Percentiles rank a stretch among this genome's conserved stretches.
phyloP scores from a whole-genome alignment of 306 rosid species.

The Mucuna pruriens region DNA sequence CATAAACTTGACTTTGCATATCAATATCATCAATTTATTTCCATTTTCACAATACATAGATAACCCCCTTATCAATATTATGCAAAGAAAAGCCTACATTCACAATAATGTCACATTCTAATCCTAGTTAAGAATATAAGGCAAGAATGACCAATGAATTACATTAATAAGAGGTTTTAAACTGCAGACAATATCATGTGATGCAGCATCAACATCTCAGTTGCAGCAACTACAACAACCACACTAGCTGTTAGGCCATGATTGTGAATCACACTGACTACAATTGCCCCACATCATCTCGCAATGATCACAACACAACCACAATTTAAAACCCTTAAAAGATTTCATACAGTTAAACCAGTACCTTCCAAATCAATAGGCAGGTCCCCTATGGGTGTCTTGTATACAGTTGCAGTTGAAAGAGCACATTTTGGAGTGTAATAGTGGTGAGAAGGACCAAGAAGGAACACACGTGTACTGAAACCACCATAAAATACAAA shows the following conservation, averaged over 20 bases:
- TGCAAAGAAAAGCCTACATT: not conserved
- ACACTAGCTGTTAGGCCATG: not conserved
- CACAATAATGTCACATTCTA: not conserved
- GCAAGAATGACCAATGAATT: not conserved
- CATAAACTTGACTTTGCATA: constrained; percentile 17
- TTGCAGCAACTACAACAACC: not conserved
- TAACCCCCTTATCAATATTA: not conserved
- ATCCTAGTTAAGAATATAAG: not conserved
- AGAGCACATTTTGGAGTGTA: constrained; percentile 94
- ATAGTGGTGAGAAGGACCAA: constrained; percentile 97
- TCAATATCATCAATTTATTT: not conserved
- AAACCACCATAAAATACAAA: constrained; percentile 28
- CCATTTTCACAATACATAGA: constrained; percentile 1
- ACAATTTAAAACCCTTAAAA: not conserved
- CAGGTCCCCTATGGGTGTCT: constrained; percentile 94
- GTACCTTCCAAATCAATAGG: constrained; percentile 98
- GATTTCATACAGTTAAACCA: not conserved
- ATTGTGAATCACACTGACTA: not conserved
- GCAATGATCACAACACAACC: not conserved
- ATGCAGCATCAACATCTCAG: not conserved
- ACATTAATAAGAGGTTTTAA: not conserved
- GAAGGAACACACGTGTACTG: constrained; percentile 91
- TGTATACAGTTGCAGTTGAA: constrained; percentile 83
- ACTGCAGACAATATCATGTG: not conserved
- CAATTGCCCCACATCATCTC: not conserved